phyloP scores from a whole-genome alignment of 306 rosid species.

The Cyamopsis tetragonoloba region DNA sequence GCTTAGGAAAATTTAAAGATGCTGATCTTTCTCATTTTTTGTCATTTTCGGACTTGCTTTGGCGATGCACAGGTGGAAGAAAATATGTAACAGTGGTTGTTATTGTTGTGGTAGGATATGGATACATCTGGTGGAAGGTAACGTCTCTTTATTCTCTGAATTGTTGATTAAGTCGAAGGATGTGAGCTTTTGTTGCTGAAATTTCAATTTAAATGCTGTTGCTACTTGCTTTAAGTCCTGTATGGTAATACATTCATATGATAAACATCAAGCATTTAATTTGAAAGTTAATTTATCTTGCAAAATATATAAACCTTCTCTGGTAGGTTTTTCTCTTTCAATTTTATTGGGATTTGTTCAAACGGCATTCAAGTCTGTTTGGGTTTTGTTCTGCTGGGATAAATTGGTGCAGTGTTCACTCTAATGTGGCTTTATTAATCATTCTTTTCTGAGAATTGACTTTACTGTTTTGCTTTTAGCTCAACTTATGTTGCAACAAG shows the following conservation, averaged over 20 bases:
- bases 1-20: background rate
- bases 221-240: background rate
- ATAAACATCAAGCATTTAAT: too few relatives aligned
- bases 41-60: constrained; percentile 30
- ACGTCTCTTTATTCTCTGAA: constrained; percentile 17
- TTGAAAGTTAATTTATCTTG: background rate
- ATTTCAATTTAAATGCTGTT: background rate
- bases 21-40: background rate
- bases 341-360: background rate
- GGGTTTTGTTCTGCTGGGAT: background rate
- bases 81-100: constrained; percentile 63
- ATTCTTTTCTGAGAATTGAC: background rate
- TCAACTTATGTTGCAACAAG: background rate
- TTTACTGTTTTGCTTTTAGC: constrained; percentile 6
- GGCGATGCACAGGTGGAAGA: constrained; percentile 48
- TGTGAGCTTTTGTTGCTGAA: constrained; percentile 10
- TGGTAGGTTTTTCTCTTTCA: background rate
- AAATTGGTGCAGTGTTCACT: background rate
- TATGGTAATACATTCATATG: too few relatives aligned
- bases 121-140: constrained; percentile 97
- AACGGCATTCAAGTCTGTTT: background rate
- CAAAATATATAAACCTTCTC: background rate
- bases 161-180: constrained; percentile 16
- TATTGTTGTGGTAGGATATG: constrained; percentile 68
- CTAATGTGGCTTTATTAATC: background rate